Percentiles rank a stretch among this genome's conserved stretches.
These are phyloP conservation scores for Aspergillus unguis DNA, from an alignment of 2,329 filamentous ascomycete genomes.

Conservation along the genomic window DNA sequence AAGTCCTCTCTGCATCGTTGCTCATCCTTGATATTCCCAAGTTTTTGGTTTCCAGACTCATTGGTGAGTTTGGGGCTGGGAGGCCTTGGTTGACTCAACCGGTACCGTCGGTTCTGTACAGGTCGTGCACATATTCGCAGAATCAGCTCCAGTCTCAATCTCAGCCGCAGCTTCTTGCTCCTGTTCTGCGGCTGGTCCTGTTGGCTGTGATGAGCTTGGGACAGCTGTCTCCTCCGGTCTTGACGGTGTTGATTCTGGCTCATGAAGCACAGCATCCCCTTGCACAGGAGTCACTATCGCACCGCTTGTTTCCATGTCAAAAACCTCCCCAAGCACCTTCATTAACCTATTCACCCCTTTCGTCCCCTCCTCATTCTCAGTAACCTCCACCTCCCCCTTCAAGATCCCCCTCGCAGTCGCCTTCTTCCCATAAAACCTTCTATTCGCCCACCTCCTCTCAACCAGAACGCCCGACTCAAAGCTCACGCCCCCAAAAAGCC, in stretches of 20 bases:
- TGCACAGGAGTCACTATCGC: not conserved
- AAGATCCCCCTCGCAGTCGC: slow-evolving; percentile 77
- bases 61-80: too few species aligned
- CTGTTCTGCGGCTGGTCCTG: not conserved
- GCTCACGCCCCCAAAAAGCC: slow-evolving; percentile 87
- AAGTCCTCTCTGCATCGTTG: too few species aligned
- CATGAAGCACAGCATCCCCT: not conserved
- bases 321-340: slow-evolving; percentile 67
- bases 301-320: not conserved
- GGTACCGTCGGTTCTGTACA: too few species aligned
- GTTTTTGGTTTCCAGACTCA: too few species aligned
- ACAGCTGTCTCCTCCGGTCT: too few species aligned
- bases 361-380: slow-evolving; percentile 67
- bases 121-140: too few species aligned
- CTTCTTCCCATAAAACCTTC: slow-evolving; percentile 83
- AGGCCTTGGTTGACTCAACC: too few species aligned
- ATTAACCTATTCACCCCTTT: slow-evolving; percentile 76
- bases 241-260: not conserved
- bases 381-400: slow-evolving; percentile 70
- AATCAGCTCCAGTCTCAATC: too few species aligned
- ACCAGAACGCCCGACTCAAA: slow-evolving; percentile 87
- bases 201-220: not conserved
- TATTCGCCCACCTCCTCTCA: slow-evolving; percentile 88
- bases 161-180: not conserved
- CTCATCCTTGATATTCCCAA: too few species aligned